Conservation (phyloP, 1,284 basidiomycete genomes). For the Cryptococcus jaspeensis region DNA sequence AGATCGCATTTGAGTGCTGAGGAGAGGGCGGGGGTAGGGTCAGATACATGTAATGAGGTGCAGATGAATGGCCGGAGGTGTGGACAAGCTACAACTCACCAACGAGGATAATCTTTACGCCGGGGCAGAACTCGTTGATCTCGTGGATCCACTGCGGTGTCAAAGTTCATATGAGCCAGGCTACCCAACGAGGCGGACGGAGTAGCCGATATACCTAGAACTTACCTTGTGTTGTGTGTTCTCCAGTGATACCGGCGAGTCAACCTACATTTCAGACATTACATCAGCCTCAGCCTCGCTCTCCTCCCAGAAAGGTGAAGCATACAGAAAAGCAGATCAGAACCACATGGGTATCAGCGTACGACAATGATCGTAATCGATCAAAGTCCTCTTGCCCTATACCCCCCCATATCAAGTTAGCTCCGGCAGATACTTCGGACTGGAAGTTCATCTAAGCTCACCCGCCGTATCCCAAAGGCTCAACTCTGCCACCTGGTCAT, state of each 20-base stretch:
- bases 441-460: too few relatives aligned
- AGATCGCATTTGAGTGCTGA: conserved; percentile 92
- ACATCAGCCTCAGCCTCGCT: neutral
- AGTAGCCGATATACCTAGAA: conserved; percentile 4
- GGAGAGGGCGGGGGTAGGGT: neutral
- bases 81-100: conserved; percentile 58
- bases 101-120: conserved; percentile 87
- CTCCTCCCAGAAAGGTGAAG: neutral
- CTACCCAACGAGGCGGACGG: neutral
- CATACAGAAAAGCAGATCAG: conserved; percentile 90
- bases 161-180: neutral
- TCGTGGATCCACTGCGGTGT: conserved; percentile 47
- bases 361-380: conserved; percentile 81
- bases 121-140: conserved; percentile 76
- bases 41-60: too few relatives aligned
- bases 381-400: conserved; percentile 97
- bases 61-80: neutral
- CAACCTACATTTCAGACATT: conserved; percentile 69
- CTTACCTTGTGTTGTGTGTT: conserved; percentile 86
- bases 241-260: conserved; percentile 84
- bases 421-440: conserved; percentile 1
- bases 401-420: conserved; percentile 1
- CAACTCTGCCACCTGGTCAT: conserved; percentile 80
- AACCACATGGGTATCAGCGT: conserved; percentile 91
- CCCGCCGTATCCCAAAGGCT: conserved; percentile 97